Percentiles rank a stretch among this genome's conserved stretches.
phyloP scores from a whole-genome alignment of 306 rosid species.

The Cyclanthera cordifolia region DNA sequence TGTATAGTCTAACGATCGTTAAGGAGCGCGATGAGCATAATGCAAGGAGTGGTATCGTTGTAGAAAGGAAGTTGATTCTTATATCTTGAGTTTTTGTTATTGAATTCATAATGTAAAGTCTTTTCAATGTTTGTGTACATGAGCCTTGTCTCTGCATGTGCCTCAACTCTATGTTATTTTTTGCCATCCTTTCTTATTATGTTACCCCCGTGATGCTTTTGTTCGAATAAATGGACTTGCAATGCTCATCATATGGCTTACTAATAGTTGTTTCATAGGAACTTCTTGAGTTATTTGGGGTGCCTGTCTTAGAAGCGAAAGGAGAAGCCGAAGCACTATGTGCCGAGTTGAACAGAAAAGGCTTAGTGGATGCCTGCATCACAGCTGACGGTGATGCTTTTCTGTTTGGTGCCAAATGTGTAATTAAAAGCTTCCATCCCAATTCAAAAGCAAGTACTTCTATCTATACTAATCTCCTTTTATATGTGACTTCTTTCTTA shows the following conservation, averaged over 20 bases:
- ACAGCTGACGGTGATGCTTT: conserved; percentile 84
- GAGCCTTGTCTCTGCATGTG: background rate
- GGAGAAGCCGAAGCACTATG: conserved; percentile 97
- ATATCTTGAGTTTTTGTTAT: background rate
- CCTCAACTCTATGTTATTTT: background rate
- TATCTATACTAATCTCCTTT: background rate
- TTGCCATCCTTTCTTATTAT: background rate
- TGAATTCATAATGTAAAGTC: background rate
- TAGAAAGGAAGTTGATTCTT: background rate
- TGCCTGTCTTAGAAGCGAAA: conserved; percentile 74
- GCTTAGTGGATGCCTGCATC: conserved; percentile 79
- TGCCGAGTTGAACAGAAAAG: conserved; percentile 64
- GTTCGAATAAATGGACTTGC: conserved; percentile 19
- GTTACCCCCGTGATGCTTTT: background rate
- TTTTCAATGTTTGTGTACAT: background rate
- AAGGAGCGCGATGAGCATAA: background rate
- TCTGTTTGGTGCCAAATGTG: conserved; percentile 68
- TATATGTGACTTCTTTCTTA: background rate
- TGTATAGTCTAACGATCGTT: background rate
- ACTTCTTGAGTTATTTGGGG: conserved; percentile 70
- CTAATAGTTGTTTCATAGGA: conserved; percentile 37
- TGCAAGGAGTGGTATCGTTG: background rate
- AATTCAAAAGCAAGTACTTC: conserved; percentile 49
- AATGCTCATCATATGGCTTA: conserved; percentile 17
- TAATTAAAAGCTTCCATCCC: conserved; percentile 51